phyloP scores from a whole-genome alignment of 2,329 filamentous ascomycete species.

The Calonectria fujianensis region DNA sequence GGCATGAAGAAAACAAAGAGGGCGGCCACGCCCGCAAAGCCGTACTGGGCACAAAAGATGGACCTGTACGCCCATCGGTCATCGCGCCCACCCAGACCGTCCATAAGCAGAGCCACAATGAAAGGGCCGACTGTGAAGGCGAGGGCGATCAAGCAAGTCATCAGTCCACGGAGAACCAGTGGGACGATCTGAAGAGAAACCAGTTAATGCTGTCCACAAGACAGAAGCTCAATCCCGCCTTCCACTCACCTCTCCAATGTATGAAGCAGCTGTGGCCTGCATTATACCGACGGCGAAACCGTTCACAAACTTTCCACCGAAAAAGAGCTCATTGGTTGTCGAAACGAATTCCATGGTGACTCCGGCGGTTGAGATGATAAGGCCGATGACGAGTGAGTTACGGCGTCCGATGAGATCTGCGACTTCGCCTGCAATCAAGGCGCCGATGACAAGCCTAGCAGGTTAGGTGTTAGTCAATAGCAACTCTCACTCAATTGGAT shows the following conservation, averaged over 20 bases:
- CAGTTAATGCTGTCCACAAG: not conserved
- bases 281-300: not conserved
- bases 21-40: conserved; percentile 56
- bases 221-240: not conserved
- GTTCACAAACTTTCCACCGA: not conserved
- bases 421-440: not conserved
- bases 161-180: not conserved
- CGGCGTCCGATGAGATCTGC: not conserved
- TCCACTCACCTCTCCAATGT: not conserved
- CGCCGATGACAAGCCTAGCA: not conserved
- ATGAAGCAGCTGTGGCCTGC: not conserved
- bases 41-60: conserved; percentile 59
- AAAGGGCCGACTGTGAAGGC: conserved; percentile 58
- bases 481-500: not conserved
- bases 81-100: conserved; percentile 53
- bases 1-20: conserved; percentile 61
- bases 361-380: not conserved
- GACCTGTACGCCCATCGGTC: conserved; percentile 59
- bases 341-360: conserved; percentile 5
- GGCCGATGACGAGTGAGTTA: not conserved
- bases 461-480: not conserved
- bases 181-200: not conserved
- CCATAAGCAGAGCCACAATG: conserved; percentile 56
- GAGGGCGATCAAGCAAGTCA: conserved; percentile 47
- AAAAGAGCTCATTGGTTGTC: not conserved